Percentiles rank a stretch among this genome's conserved stretches.
phyloP scores from a whole-genome alignment of 2,329 filamentous ascomycete genomes.

The Fusarium lateritium region DNA sequence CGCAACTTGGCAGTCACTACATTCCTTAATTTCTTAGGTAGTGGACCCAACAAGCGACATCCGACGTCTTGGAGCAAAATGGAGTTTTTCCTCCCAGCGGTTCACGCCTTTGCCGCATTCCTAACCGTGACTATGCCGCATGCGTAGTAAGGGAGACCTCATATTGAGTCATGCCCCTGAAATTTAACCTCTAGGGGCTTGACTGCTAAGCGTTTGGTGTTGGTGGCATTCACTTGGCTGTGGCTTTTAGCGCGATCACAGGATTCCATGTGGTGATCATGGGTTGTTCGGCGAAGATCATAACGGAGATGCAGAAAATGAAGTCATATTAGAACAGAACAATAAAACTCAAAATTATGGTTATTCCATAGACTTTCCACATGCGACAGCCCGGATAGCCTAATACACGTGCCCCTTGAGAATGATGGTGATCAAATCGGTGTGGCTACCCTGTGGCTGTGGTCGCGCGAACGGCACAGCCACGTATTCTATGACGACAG shows the following conservation, averaged over 20 bases:
- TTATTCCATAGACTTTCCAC: background rate
- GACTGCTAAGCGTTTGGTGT: background rate
- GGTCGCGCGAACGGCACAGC: background rate
- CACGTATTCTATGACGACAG: conserved; percentile 31
- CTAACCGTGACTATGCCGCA: background rate
- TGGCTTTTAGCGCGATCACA: background rate
- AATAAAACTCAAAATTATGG: background rate
- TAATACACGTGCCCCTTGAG: no score
- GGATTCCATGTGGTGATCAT: background rate
- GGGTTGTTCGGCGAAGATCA: background rate
- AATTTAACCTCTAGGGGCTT: background rate
- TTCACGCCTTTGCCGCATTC: conserved; percentile 8
- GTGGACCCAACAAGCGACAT: background rate
- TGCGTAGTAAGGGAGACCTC: background rate
- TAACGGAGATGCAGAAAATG: background rate
- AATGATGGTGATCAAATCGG: background rate
- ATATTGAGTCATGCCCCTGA: background rate
- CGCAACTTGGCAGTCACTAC: background rate
- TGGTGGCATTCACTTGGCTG: accelerated
- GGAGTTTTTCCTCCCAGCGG: background rate
- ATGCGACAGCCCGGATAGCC: background rate
- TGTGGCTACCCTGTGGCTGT: background rate
- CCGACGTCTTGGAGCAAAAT: no score
- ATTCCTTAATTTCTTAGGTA: background rate
- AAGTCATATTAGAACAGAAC: background rate